A percentile compares a stretch with the other conserved stretches of the same genome.
Evolutionary conservation across 768 basidiomycete species (phyloP).

Genomic region (Russula compacta): DNA sequence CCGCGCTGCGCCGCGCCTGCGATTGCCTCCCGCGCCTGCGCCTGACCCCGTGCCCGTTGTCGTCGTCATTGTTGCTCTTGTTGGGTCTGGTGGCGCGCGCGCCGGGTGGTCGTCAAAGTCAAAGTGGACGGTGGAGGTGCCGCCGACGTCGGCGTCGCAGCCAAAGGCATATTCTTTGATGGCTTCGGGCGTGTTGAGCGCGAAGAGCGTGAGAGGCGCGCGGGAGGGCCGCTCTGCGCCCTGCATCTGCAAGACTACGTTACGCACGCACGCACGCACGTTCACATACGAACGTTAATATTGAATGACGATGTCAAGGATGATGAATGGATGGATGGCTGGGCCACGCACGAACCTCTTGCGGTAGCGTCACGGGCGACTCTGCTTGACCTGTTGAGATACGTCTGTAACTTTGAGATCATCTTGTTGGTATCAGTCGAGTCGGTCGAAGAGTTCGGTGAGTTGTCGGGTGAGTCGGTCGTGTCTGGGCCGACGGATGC

Average conservation of each 20-base stretch:
- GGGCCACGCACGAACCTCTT: constrained; percentile 7
- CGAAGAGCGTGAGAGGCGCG: constrained; percentile 54
- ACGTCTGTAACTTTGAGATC: constrained; percentile 25
- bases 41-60: no score
- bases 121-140: constrained; percentile 70
- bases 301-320: no score
- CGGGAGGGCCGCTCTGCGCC: constrained; percentile 59
- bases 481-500: no score
- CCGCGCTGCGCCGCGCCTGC: constrained; percentile 38
- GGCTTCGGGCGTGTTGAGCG: constrained; percentile 51
- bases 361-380: constrained; percentile 32
- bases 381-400: constrained; percentile 33
- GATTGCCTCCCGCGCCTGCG: background rate
- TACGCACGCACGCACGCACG: no score
- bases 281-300: no score
- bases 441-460: no score
- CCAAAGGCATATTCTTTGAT: constrained; percentile 63
- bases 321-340: background rate
- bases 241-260: constrained; percentile 62
- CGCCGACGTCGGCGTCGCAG: constrained; percentile 85
- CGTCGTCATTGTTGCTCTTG: background rate
- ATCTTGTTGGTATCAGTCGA: background rate
- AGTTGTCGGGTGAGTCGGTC: no score
- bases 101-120: constrained; percentile 50
- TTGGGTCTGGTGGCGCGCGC: constrained; percentile 30